Percentiles rank a stretch among this genome's conserved stretches.
phyloP scores from a whole-genome alignment of 2,329 filamentous ascomycete genomes.

The Eutypella sp. region DNA sequence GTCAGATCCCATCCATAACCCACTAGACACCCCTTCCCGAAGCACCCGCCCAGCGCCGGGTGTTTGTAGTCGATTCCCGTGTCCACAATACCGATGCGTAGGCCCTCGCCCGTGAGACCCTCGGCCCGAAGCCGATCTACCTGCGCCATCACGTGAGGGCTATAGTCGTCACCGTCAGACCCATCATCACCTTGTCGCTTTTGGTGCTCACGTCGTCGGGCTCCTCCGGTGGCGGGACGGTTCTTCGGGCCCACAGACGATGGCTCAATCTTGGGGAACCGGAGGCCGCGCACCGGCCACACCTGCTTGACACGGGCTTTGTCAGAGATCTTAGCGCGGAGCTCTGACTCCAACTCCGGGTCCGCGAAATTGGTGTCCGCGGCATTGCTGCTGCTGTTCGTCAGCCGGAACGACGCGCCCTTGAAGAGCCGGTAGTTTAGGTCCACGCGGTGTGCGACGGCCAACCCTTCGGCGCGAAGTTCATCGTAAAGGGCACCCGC shows the following conservation, averaged over 20 bases:
- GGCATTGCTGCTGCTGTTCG: constrained; percentile 2
- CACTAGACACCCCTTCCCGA: constrained; percentile 44
- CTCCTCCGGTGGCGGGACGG: constrained; percentile 4
- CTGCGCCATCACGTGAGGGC: constrained; percentile 28
- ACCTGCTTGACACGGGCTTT: constrained; percentile 21
- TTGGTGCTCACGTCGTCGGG: background rate
- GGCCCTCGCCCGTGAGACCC: constrained; percentile 40
- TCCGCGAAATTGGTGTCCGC: too few species aligned
- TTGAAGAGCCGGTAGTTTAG: constrained; percentile 17
- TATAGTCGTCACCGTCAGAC: constrained; percentile 7
- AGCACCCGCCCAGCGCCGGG: constrained; percentile 47
- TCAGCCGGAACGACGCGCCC: constrained; percentile 16
- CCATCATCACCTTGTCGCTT: constrained; percentile 2
- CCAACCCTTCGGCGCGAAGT: constrained; percentile 9
- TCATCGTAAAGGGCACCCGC: constrained; percentile 12
- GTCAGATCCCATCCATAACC: constrained; percentile 43
- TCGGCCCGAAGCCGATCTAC: constrained; percentile 36
- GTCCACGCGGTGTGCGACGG: constrained; percentile 12
- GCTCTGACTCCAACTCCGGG: too few species aligned
- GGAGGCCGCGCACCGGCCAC: constrained; percentile 24
- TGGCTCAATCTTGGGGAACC: constrained; percentile 11
- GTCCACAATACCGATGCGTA: constrained; percentile 39
- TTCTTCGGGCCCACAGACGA: constrained; percentile 12
- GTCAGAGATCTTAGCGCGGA: constrained; percentile 15
- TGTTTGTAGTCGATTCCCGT: constrained; percentile 42